Conservation (phyloP, 805 yeast genomes). For the Ogataea zsoltii region DNA sequence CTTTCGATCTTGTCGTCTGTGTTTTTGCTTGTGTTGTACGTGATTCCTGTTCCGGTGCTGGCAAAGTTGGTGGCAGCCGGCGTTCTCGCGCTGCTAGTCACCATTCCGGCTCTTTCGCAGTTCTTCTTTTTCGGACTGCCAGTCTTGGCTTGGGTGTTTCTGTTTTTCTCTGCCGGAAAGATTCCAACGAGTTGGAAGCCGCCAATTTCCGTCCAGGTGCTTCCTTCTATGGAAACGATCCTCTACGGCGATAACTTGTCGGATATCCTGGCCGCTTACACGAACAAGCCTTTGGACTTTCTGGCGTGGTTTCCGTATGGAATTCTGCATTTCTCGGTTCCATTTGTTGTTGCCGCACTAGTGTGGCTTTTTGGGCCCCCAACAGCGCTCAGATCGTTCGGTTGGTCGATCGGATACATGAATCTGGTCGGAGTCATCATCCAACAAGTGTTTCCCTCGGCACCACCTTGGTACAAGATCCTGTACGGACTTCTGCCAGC, state of each 20-base stretch:
- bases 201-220: conserved; percentile 81
- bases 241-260: conserved; percentile 89
- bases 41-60: conserved; percentile 56
- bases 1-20: conserved; percentile 44
- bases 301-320: conserved; percentile 96
- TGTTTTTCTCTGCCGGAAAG: conserved; percentile 75
- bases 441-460: conserved; percentile 84
- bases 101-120: conserved; percentile 77
- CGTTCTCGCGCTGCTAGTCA: conserved; percentile 47
- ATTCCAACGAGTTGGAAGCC: conserved; percentile 79
- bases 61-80: conserved; percentile 36
- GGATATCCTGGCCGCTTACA: conserved; percentile 74
- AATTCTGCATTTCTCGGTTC: conserved; percentile 78
- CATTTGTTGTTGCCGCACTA: conserved; percentile 78
- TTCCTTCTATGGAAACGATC: conserved; percentile 91
- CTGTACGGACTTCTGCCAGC: conserved; percentile 84
- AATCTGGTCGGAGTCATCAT: conserved; percentile 78
- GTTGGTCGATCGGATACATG: conserved; percentile 93
- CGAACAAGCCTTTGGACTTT: conserved; percentile 67
- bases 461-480: conserved; percentile 95
- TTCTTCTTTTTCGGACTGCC: conserved; percentile 84
- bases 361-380: conserved; percentile 91
- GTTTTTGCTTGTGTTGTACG: conserved; percentile 55
- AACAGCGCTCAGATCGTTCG: conserved; percentile 75
- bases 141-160: conserved; percentile 79